Base-by-base conservation (phyloP, 2,329 filamentous ascomycete genomes). In the Periconia sp. region DNA sequence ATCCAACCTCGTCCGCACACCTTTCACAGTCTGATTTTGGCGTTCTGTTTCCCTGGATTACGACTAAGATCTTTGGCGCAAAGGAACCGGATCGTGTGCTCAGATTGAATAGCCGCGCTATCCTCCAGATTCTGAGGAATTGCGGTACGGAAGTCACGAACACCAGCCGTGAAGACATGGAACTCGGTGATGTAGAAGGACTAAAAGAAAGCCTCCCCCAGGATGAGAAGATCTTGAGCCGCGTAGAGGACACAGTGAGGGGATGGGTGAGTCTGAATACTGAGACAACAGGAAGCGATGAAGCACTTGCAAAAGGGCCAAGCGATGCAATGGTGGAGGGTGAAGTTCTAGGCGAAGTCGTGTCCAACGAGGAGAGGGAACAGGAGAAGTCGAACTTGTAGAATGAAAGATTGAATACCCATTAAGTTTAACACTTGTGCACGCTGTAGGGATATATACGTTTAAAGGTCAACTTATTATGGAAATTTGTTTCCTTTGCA, bases 1-100 rank as follows among this genome's bases (percentile, higher is more conserved):
- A 89, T 65, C 84, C 89, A 3, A 66, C 78, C 11, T 75, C 80
- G 31, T 87, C 85, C n/a, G 88, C 89, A 0, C 90, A 95, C 64
- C 78, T 95, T 18, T 89, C 81, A 44, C 90, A 95, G 69, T 88
- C 84, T 15, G 90, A 95, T 61, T 95, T 94, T 56, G 90, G 88
- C 24, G 73, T 94, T 17, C 71, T 95, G 16, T 95, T 95, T 61
- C 89, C 89, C 0, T 87, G 85, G 79, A 53, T 78, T 2, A 78
- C 76, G 7, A 73, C 73, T 34, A 73, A 73, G 30, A 62, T 78
- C 9, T 74, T 77, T 42, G 78, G 78, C 41, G 76, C 75, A 0
- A 72, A 96, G 73, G 64, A 91, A 72, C 63, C 94, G 73, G 62
- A 96, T 73, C 36, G 90, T 86, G 63, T 96, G 83, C 71, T 96